These are phyloP conservation scores for Gossypium bickii DNA, from an alignment of 345 rosid species.

Conservation along the genomic window DNA sequence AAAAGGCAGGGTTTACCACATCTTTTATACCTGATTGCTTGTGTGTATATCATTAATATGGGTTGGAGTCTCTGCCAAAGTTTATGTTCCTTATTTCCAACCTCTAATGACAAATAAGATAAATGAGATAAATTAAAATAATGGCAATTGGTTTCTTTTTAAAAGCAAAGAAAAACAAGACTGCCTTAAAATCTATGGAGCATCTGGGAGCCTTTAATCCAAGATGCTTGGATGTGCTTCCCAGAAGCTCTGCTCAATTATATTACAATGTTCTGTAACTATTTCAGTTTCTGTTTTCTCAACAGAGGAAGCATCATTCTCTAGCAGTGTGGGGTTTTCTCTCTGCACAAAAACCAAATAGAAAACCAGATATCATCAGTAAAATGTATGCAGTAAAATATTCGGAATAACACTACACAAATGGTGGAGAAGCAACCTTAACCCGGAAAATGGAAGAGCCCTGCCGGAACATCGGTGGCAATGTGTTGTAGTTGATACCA, in stretches of 20 bases:
- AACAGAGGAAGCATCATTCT: background rate
- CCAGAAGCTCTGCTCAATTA: conserved; percentile 16
- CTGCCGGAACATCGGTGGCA: conserved; percentile 61
- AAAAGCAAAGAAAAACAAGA: background rate
- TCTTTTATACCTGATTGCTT: background rate
- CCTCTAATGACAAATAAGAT: conserved; percentile 58
- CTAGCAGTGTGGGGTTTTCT: background rate
- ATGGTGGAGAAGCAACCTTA: conserved; percentile 24
- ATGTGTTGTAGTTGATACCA: conserved; percentile 54
- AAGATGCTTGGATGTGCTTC: conserved; percentile 13
- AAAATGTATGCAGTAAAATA: background rate
- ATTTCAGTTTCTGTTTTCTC: background rate
- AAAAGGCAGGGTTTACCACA: background rate
- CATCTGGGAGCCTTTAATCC: background rate
- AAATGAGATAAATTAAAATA: conserved; percentile 64
- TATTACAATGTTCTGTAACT: background rate
- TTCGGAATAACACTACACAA: background rate
- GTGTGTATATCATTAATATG: background rate
- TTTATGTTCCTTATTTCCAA: background rate
- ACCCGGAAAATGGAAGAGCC: conserved; percentile 65
- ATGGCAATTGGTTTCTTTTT: background rate
- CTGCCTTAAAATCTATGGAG: background rate
- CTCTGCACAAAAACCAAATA: background rate
- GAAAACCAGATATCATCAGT: background rate
- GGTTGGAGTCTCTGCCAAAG: background rate